Evolutionary conservation across 73 alveolate species (phyloP).

Genomic region (Tetrahymena elliotti): DNA sequence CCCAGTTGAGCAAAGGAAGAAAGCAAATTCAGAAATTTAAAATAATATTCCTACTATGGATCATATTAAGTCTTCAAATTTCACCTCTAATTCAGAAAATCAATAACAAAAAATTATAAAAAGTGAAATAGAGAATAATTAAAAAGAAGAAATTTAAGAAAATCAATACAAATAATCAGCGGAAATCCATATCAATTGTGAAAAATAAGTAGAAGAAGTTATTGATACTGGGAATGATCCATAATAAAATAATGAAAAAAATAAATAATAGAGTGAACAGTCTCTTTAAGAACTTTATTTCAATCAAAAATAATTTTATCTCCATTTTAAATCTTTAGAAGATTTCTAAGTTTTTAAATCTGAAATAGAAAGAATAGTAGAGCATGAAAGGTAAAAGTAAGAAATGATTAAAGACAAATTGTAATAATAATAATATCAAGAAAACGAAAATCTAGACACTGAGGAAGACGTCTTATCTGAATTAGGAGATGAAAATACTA

Average conservation of each 20-base stretch:
- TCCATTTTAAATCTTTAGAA: not conserved
- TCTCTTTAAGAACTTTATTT: not conserved
- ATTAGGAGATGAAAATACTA: not conserved
- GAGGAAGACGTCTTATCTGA: not conserved
- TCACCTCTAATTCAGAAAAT: too few species aligned
- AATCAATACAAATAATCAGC: not conserved
- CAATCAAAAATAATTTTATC: not conserved
- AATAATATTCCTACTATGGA: too few species aligned
- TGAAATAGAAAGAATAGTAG: not conserved
- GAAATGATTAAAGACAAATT: not conserved
- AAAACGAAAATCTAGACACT: not conserved
- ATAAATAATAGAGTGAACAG: not conserved
- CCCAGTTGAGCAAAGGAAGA: not conserved
- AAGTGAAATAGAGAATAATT: not conserved
- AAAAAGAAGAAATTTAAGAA: too few species aligned
- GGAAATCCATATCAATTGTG: too few species aligned
- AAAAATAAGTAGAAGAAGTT: not conserved
- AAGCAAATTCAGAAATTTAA: not conserved
- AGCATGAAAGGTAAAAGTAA: not conserved
- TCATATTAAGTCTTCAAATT: too few species aligned
- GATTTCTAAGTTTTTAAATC: not conserved
- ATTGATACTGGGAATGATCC: not conserved
- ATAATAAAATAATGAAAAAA: not conserved
- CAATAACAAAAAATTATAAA: too few species aligned
- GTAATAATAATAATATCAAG: not conserved